These are phyloP conservation scores for Lippia alba DNA, from an alignment of 305 asterid genomes.

Conservation along the genomic window DNA sequence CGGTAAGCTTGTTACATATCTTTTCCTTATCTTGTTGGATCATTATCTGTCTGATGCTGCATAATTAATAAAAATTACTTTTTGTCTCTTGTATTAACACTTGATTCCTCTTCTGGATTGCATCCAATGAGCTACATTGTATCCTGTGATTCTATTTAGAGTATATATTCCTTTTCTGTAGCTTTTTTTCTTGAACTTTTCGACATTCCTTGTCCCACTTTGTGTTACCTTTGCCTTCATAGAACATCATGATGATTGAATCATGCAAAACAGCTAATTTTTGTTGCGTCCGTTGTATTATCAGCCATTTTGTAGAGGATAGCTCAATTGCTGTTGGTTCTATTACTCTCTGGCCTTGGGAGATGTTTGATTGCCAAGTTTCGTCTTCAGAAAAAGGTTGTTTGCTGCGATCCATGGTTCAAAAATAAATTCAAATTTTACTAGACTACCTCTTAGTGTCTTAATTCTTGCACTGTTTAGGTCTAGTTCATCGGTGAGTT, in stretches of 20 bases:
- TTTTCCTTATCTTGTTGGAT: background rate
- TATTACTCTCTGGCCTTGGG: slow-evolving; percentile 68
- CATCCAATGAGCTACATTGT: background rate
- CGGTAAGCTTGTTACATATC: slow-evolving; percentile 62
- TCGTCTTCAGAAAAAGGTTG: slow-evolving; percentile 62
- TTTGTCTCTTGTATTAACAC: background rate
- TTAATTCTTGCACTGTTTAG: slow-evolving; percentile 25
- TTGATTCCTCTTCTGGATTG: slow-evolving; percentile 3
- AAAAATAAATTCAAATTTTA: slow-evolving; percentile 34
- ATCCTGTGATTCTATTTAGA: too few relatives aligned
- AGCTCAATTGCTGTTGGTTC: slow-evolving; percentile 54
- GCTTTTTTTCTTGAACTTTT: slow-evolving; percentile 24
- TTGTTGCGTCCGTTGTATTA: slow-evolving; percentile 49
- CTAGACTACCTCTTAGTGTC: slow-evolving; percentile 22
- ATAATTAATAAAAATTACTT: background rate
- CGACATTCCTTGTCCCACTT: slow-evolving; percentile 17
- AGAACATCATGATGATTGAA: slow-evolving; percentile 37
- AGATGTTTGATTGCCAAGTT: slow-evolving; percentile 69
- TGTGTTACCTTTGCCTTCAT: slow-evolving; percentile 36
- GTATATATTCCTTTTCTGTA: slow-evolving; percentile 9
- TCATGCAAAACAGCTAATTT: slow-evolving; percentile 47
- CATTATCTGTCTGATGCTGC: slow-evolving; percentile 15
- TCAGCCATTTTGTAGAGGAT: slow-evolving; percentile 70
- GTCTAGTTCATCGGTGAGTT: slow-evolving; percentile 17
- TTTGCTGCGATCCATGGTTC: slow-evolving; percentile 56